Evolutionary conservation across 176 grass and related monocot species (phyloP), one percentile per base, ranked within the genome.

Genomic region (Alloteropsis semialata): DNA sequence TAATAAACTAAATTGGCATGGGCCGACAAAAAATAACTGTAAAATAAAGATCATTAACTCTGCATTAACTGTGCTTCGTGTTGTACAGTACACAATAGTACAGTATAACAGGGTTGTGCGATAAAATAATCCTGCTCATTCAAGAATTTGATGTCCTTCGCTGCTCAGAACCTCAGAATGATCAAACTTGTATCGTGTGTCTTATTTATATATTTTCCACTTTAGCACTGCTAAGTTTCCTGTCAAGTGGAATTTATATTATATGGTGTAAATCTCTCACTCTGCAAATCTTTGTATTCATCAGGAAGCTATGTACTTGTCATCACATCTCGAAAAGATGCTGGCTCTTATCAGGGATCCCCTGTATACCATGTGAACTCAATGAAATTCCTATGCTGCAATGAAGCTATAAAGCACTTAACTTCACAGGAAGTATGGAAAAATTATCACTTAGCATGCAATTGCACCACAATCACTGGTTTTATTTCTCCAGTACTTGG

Each of bases 351-450:
- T 93, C 86, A 76, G 38, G 93, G 87, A 53, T 91, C 78, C 64
- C 57, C 89, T 75, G 74, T 98, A 70, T 93, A 95, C 78, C 51
- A 69, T 86, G 96, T 81, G 37, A 85, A 84, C 27, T 91, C 91
- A 9, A 98, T 95, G 89, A 95, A 90, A 89, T 91, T 98, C 84
- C 88, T 98, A 43, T 86, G 59, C 86, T 98, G 92, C 84, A 92
- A 95, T 28, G 91, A 92, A 69, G 92, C 92, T 87, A 81, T 93
- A 73, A 95, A 82, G 85, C 55, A 93, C 79, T 95, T 90, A 92
- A 98, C 96, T 84, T 54, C 89, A 53, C 92, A 98, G 77, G 92
- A 98, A 86, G 96, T 98, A 95, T 60, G 87, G 6, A 65, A 68
- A 79, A 70, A 30, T 73, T 18, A 60, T 72, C 75, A 60, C 15